A percentile compares a stretch with the other conserved stretches of the same genome.
Conservation (phyloP, 108 stramenopile species). For the Nitzschia sp. region DNA sequence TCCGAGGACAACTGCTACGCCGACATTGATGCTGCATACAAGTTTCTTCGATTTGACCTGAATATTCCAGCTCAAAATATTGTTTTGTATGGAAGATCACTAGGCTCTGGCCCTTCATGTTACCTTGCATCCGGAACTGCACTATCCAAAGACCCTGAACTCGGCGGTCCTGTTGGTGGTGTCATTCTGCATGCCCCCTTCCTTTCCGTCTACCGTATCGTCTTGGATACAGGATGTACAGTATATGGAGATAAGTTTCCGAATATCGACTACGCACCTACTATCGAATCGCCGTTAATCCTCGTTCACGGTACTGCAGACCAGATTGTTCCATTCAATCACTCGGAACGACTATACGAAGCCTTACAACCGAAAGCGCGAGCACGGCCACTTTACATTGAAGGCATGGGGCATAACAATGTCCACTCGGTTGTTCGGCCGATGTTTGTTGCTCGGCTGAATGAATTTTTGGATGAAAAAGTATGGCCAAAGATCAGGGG, state of each 20-base stretch:
- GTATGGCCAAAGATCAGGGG: slow-evolving; percentile 56
- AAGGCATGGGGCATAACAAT: slow-evolving; percentile 92
- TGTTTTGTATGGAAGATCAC: slow-evolving; percentile 92
- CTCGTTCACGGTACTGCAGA: slow-evolving; percentile 95
- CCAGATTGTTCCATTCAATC: slow-evolving; percentile 94
- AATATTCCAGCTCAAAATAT: slow-evolving; percentile 84
- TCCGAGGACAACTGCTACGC: slow-evolving; percentile 93
- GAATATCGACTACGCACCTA: slow-evolving; percentile 88
- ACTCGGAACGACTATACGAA: slow-evolving; percentile 80
- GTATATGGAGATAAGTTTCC: slow-evolving; percentile 95
- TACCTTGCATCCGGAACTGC: slow-evolving; percentile 88
- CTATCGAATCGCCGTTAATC: slow-evolving; percentile 72
- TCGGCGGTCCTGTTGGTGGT: slow-evolving; percentile 80
- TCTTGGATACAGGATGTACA: slow-evolving; percentile 92
- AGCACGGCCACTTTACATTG: slow-evolving; percentile 82
- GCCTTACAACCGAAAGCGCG: slow-evolving; percentile 58
- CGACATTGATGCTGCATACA: slow-evolving; percentile 92
- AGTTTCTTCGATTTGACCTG: slow-evolving; percentile 75
- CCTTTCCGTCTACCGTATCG: slow-evolving; percentile 91
- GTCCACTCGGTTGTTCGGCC: slow-evolving; percentile 82
- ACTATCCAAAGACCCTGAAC: slow-evolving; percentile 45
- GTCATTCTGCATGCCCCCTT: slow-evolving; percentile 96
- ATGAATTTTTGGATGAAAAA: slow-evolving; percentile 75
- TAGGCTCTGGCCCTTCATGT: slow-evolving; percentile 95
- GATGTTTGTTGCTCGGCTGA: slow-evolving; percentile 75